Base-by-base conservation (phyloP, 1,284 basidiomycete species). In the Cryptococcus maquisensis region DNA sequence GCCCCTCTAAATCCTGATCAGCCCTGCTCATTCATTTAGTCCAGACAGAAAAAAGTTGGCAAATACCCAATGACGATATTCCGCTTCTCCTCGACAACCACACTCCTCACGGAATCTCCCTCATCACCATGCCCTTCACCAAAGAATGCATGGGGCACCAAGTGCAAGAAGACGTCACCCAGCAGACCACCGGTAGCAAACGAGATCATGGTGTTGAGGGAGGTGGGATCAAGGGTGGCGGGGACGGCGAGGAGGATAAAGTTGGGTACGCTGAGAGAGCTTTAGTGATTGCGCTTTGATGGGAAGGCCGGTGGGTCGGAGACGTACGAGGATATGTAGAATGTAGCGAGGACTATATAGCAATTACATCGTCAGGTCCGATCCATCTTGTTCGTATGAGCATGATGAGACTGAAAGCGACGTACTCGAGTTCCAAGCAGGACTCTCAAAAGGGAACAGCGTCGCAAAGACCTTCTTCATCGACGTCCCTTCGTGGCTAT, bases 191-290 rank as follows among this genome's bases (percentile, higher is more conserved):
- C 90, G 12, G 90, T 92, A 8, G 73, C 72, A 48, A 74, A 75
- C 39, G 73, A 60, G 32, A 76, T 92, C 89, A 93, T 92, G 7
- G 87, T 91, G 68, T 92, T 92, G 53, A 93, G 80, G 42, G 88
- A 90, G 69, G 88, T 81, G 15, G 82, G 80, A 73, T 86, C 84
- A 65, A 93, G 89, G 70, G 90, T 80, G 45, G 87, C 86, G 23
- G 90, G 90, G 60, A 93, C 92, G 69, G 91, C 90, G 8, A 88
- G 86, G 47, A 94, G 84, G 63, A 94, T 90, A 66, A 93, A 88
- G 78, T 94, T 94, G 50, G 90, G 90, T 52, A 92, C 83, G 41
- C 88, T 90, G 71, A 10, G 18, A 7, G 16, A 21, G 52, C 24
- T 7, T 36, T 24, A 24, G 28, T 32, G 26, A 20, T 28, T 47